phyloP scores from a whole-genome alignment of 2,329 filamentous ascomycete genomes.

The Aspergillus awamori region DNA sequence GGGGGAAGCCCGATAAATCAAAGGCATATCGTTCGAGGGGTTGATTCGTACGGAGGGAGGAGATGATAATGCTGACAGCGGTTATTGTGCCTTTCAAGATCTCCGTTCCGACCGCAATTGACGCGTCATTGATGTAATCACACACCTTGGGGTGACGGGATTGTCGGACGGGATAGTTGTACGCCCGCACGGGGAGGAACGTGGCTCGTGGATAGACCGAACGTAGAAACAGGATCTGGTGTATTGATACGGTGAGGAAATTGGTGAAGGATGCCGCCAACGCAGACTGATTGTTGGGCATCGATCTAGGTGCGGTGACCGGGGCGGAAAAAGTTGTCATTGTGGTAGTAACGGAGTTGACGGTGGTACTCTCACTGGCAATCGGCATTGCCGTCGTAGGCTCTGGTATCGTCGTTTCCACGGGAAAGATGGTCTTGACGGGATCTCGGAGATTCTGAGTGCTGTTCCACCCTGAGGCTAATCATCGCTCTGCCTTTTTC shows the following conservation, averaged over 20 bases:
- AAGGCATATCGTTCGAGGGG: conserved; percentile 64
- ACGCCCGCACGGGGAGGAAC: conserved; percentile 78
- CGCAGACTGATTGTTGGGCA: conserved; percentile 55
- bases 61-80: conserved; percentile 60
- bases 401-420: conserved; percentile 37
- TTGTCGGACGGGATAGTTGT: conserved; percentile 82
- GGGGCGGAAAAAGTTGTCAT: conserved; percentile 46
- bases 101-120: conserved; percentile 70
- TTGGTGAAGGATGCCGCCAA: conserved; percentile 72
- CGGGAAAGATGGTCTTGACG: conserved; percentile 39
- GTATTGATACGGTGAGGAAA: conserved; percentile 80
- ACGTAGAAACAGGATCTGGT: conserved; percentile 84
- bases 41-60: conserved; percentile 52
- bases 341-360: conserved; percentile 36
- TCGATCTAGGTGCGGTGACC: conserved; percentile 43
- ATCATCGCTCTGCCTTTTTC: conserved; percentile 47
- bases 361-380: conserved; percentile 45
- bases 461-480: conserved; percentile 48
- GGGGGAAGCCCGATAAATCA: conserved; percentile 60
- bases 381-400: conserved; percentile 43
- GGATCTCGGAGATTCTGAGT: conserved; percentile 44
- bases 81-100: conserved; percentile 64
- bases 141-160: conserved; percentile 84
- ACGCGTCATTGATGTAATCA: conserved; percentile 80
- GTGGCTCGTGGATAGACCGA: conserved; percentile 74